Evolutionary conservation across 2,329 filamentous ascomycete species (phyloP).

Genomic region (Talaromyces sp.): DNA sequence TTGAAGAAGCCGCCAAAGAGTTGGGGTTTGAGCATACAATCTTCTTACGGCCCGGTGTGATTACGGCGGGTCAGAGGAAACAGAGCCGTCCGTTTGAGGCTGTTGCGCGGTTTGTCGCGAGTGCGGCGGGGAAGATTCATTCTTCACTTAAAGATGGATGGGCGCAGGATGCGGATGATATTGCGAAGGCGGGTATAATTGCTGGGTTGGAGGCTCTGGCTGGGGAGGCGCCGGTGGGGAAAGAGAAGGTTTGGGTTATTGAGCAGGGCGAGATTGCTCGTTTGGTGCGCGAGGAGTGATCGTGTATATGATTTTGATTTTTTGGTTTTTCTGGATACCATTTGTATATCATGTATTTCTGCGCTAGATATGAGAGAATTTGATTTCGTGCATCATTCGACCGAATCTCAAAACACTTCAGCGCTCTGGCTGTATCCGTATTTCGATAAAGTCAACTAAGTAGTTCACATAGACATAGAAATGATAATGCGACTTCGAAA

Average conservation of each 20-base stretch:
- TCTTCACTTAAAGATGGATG: conserved; percentile 61
- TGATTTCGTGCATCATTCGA: neutral
- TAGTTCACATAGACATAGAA: neutral
- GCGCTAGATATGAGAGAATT: too few species aligned
- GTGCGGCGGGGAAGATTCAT: conserved; percentile 54
- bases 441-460: neutral
- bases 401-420: neutral
- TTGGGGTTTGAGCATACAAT: conserved; percentile 76
- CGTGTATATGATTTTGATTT: neutral
- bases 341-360: neutral
- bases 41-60: conserved; percentile 70
- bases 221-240: conserved; percentile 39
- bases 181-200: conserved; percentile 51
- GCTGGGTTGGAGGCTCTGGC: conserved; percentile 42
- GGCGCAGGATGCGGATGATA: conserved; percentile 72
- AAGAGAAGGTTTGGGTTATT: conserved; percentile 44
- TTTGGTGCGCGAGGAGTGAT: conserved; percentile 30
- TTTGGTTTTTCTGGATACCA: neutral
- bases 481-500: neutral
- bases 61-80: conserved; percentile 72
- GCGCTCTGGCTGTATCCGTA: neutral
- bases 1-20: conserved; percentile 73
- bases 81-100: conserved; percentile 60
- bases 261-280: conserved; percentile 40
- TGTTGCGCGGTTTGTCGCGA: conserved; percentile 56